phyloP scores from a whole-genome alignment of 805 yeast genomes.

The Lachancea fermentati region DNA sequence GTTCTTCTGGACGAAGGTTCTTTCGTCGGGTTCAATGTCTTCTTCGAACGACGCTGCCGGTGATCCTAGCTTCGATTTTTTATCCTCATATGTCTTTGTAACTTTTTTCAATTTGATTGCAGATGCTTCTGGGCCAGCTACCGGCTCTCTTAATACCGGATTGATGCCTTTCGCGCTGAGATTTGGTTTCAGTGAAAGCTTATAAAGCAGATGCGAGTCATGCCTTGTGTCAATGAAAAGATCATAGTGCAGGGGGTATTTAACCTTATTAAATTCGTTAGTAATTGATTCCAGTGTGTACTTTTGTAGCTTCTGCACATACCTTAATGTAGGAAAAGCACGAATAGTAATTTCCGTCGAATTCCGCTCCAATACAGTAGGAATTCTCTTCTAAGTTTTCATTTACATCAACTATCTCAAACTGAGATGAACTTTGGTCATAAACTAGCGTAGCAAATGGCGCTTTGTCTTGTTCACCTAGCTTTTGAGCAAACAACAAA shows the following conservation, averaged over 20 bases:
- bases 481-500: conserved; percentile 8
- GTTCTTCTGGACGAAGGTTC: conserved; percentile 26
- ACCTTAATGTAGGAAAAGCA: conserved; percentile 26
- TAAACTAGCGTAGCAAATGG: conserved; percentile 9
- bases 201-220: conserved; percentile 11
- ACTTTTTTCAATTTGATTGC: conserved; percentile 23
- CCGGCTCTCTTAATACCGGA: conserved; percentile 13
- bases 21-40: conserved; percentile 17
- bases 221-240: conserved; percentile 17
- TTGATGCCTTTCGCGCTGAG: conserved; percentile 15
- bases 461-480: conserved; percentile 1
- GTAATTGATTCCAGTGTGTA: neutral
- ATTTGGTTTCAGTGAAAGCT: conserved; percentile 20
- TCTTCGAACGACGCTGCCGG: conserved; percentile 19
- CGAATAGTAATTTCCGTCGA: conserved; percentile 11
- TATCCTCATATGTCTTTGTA: conserved; percentile 30
- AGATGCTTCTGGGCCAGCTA: conserved; percentile 19
- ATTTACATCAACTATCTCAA: conserved; percentile 6
- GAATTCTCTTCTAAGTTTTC: conserved; percentile 6
- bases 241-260: conserved; percentile 22
- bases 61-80: conserved; percentile 17
- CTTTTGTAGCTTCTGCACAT: neutral
- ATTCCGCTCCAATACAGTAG: conserved; percentile 20
- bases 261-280: conserved; percentile 6
- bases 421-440: conserved; percentile 3